Percentiles rank a stretch among this genome's conserved stretches.
Evolutionary conservation across 2,329 filamentous ascomycete species (phyloP).

Genomic region (Fusarium equiseti): DNA sequence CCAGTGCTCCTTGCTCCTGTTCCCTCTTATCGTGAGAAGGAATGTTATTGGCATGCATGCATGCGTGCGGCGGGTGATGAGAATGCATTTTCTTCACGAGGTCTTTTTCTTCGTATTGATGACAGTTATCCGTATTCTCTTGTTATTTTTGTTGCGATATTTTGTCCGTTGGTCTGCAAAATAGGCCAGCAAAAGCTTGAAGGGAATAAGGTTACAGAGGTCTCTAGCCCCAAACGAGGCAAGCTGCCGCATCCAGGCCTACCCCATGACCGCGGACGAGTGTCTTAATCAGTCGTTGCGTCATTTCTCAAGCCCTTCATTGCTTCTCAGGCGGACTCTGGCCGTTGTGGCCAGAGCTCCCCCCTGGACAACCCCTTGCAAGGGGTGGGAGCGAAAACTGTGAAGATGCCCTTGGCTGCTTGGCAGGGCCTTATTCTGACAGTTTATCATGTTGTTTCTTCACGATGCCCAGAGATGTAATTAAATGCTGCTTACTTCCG

Average conservation of each 20-base stretch:
- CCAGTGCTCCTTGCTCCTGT: not conserved
- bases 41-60: not conserved
- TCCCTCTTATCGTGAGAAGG: not conserved
- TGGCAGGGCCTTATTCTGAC: not conserved
- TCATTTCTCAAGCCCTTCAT: slow-evolving; percentile 19
- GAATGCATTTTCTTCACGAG: not conserved
- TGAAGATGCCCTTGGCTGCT: not conserved
- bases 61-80: not conserved
- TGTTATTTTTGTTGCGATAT: not conserved
- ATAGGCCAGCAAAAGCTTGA: slow-evolving; percentile 27
- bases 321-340: not conserved
- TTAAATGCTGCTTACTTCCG: not conserved
- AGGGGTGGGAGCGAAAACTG: not conserved
- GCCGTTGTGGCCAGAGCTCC: slow-evolving; percentile 1
- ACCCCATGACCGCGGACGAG: not conserved
- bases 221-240: slow-evolving; percentile 32
- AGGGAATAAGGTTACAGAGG: slow-evolving; percentile 32
- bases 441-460: slow-evolving; percentile 4
- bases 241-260: slow-evolving; percentile 25
- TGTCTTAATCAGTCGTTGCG: slow-evolving; percentile 21
- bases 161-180: not conserved
- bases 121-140: not conserved
- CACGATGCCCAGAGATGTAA: not conserved
- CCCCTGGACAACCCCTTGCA: not conserved
- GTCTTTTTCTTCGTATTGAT: not conserved